Percentiles rank a stretch among this genome's conserved stretches.
These are phyloP conservation scores for Leccinum variicolor DNA, from an alignment of 768 basidiomycete species.

Conservation along the genomic window DNA sequence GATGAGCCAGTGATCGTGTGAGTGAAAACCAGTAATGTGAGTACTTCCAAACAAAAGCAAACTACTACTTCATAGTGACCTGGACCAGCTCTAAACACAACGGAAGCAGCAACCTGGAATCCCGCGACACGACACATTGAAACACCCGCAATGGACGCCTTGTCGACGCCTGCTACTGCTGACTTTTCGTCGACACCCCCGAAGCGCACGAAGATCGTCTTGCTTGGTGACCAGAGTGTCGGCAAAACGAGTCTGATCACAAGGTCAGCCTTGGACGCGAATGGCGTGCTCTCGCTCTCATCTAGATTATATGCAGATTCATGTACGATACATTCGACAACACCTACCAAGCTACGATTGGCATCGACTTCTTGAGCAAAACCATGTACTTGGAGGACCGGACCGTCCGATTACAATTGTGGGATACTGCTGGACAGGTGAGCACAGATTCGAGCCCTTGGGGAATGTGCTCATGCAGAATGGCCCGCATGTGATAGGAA, in stretches of 20 bases:
- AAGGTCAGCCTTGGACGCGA: conserved; percentile 49
- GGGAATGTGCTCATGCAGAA: conserved; percentile 1
- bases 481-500: conserved; percentile 52
- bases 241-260: conserved; percentile 99
- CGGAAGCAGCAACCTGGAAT: not conserved
- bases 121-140: not conserved
- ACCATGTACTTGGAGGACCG: conserved; percentile 99
- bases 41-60: conserved; percentile 27
- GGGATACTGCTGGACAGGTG: conserved; percentile 98
- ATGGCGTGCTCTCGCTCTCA: conserved; percentile 3
- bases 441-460: conserved; percentile 12
- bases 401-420: conserved; percentile 94
- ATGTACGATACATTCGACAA: conserved; percentile 99
- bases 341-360: conserved; percentile 96
- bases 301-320: conserved; percentile 50
- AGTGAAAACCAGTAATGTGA: conserved; percentile 6
- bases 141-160: conserved; percentile 42
- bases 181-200: conserved; percentile 88
- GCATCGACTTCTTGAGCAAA: conserved; percentile 99
- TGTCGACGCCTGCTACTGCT: conserved; percentile 66
- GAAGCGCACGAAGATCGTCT: conserved; percentile 94
- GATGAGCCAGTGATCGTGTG: not conserved
- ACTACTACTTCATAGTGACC: conserved; percentile 12
- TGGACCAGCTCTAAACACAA: conserved; percentile 9
- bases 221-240: conserved; percentile 95